Conservation (phyloP, 2,329 filamentous ascomycete genomes). For the Fusarium agapanthi region DNA sequence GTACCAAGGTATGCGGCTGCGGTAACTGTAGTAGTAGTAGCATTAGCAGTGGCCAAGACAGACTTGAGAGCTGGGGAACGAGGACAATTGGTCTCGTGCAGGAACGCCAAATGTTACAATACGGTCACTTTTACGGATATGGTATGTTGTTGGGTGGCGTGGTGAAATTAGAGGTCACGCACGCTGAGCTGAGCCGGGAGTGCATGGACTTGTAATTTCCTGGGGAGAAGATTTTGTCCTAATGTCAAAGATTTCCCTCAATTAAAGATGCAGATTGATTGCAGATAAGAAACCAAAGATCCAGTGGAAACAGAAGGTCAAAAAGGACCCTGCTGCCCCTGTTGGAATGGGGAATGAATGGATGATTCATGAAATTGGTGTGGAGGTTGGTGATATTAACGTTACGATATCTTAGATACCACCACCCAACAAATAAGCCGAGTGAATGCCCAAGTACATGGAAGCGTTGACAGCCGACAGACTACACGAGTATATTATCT, state of each 20-base stretch:
- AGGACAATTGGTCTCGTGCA: conserved; percentile 18
- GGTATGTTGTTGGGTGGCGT: conserved; percentile 34
- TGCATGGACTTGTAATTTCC: conserved; percentile 36
- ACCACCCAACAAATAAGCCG: not conserved
- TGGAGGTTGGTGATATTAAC: conserved; percentile 24
- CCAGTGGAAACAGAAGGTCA: not conserved
- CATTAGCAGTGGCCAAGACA: not conserved
- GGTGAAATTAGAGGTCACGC: conserved; percentile 30
- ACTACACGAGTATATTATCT: not conserved
- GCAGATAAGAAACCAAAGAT: not conserved
- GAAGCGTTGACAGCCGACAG: conserved; percentile 6
- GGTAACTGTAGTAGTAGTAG: not conserved
- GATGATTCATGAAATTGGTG: conserved; percentile 32
- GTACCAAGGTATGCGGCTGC: not conserved
- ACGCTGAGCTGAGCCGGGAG: conserved; percentile 25
- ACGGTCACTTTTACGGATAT: conserved; percentile 22
- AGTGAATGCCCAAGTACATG: not conserved
- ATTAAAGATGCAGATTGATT: not conserved
- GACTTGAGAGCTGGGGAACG: not conserved
- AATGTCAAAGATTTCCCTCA: conserved; percentile 5
- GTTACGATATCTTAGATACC: conserved; percentile 14
- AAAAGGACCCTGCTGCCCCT: not conserved
- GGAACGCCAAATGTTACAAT: conserved; percentile 9
- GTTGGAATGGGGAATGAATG: conserved; percentile 1
- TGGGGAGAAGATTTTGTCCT: not conserved